phyloP scores from a whole-genome alignment of 805 yeast genomes.

The Komagataella phaffii region DNA sequence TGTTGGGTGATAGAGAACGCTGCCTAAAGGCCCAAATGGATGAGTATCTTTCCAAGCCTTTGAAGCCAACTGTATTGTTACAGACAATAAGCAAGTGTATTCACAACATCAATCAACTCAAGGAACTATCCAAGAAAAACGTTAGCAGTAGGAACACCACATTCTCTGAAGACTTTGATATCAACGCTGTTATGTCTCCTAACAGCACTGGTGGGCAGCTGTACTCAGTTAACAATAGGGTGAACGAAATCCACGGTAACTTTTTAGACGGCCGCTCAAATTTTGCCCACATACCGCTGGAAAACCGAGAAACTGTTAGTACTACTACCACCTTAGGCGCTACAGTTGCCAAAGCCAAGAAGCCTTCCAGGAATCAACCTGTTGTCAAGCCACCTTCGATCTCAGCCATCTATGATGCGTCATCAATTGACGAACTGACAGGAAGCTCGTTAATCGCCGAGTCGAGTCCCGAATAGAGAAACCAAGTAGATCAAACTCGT shows the following conservation, averaged over 20 bases:
- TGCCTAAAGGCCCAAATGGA: conserved; percentile 88
- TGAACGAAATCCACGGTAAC: not conserved
- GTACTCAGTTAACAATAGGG: not conserved
- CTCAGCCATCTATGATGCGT: not conserved
- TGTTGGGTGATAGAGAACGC: conserved; percentile 84
- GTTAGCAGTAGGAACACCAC: not conserved
- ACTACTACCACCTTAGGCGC: not conserved
- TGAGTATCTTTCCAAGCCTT: conserved; percentile 78
- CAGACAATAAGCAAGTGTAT: conserved; percentile 81
- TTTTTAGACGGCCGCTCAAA: not conserved
- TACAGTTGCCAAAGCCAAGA: not conserved
- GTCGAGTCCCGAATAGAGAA: not conserved
- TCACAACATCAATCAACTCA: conserved; percentile 50
- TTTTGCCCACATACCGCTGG: not conserved
- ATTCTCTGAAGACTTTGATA: not conserved
- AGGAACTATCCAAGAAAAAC: conserved; percentile 31
- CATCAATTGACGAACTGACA: not conserved
- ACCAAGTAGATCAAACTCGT: not conserved
- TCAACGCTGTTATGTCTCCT: not conserved
- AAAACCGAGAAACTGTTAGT: not conserved
- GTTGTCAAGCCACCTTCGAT: not conserved
- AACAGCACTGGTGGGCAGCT: not conserved
- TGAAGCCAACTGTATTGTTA: conserved; percentile 69
- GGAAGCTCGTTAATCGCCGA: not conserved
- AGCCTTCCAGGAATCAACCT: not conserved